These are phyloP conservation scores for Sphaceloma murrayae DNA, from an alignment of 2,329 filamentous ascomycete species.

Conservation along the genomic window DNA sequence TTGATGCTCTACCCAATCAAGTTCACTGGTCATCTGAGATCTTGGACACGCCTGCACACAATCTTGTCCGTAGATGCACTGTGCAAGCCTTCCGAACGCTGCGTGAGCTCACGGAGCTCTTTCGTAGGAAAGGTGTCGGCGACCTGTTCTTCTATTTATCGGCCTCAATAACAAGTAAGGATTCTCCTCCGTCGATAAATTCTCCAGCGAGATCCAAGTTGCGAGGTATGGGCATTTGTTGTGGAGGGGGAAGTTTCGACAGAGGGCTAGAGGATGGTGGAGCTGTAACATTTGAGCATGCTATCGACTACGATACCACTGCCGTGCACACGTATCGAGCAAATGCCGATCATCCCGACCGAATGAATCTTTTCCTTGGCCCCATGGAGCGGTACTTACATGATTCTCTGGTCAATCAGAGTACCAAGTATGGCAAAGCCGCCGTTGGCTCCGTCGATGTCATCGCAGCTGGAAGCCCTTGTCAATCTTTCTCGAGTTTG, in stretches of 20 bases:
- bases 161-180: too few species aligned
- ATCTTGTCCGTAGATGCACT: constrained; percentile 49
- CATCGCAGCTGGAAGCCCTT: constrained; percentile 65
- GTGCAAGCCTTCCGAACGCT: constrained; percentile 45
- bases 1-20: constrained; percentile 43
- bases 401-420: constrained; percentile 38
- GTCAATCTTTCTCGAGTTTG: constrained; percentile 61
- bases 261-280: constrained; percentile 65
- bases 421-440: constrained; percentile 41
- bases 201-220: constrained; percentile 15
- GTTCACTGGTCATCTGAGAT: constrained; percentile 47
- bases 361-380: constrained; percentile 52
- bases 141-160: constrained; percentile 51
- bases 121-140: constrained; percentile 54
- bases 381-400: constrained; percentile 62
- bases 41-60: constrained; percentile 29
- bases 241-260: constrained; percentile 68
- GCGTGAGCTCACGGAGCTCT: constrained; percentile 50
- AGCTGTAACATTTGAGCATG: constrained; percentile 54
- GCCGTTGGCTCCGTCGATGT: constrained; percentile 55
- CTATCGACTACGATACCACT: constrained; percentile 54
- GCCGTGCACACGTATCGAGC: constrained; percentile 67
- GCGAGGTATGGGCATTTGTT: constrained; percentile 60
- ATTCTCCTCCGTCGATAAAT: constrained; percentile 4
- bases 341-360: constrained; percentile 42